These are phyloP conservation scores for Blumeria hordei DNA, from an alignment of 2,329 filamentous ascomycete species.

Conservation along the genomic window DNA sequence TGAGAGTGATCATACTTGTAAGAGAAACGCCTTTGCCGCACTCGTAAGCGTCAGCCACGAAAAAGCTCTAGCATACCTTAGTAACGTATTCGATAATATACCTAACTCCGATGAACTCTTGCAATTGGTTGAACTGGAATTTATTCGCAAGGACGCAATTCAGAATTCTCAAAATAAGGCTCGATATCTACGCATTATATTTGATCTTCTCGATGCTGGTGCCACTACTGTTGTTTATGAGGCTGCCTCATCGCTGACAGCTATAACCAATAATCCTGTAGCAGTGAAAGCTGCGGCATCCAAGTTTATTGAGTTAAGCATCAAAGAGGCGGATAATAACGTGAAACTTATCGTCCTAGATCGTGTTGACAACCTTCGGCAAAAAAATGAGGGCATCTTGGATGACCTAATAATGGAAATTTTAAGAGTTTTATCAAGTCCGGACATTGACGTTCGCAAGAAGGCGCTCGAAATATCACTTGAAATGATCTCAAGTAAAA, in stretches of 20 bases:
- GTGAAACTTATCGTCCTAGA: conserved; percentile 97
- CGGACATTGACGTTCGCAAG: conserved; percentile 82
- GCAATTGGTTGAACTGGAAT: conserved; percentile 84
- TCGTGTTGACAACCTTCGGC: conserved; percentile 66
- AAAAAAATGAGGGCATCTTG: conserved; percentile 72
- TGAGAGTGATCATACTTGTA: conserved; percentile 88
- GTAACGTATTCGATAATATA: conserved; percentile 74
- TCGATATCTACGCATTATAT: conserved; percentile 75
- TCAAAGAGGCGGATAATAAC: conserved; percentile 97
- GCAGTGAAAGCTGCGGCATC: conserved; percentile 88
- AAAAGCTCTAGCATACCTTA: conserved; percentile 70
- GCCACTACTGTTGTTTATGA: conserved; percentile 94
- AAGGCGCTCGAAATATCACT: conserved; percentile 78
- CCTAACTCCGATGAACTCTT: conserved; percentile 84
- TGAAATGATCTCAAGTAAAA: conserved; percentile 97
- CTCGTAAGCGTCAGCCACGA: conserved; percentile 81
- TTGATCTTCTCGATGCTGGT: conserved; percentile 80
- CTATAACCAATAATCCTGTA: conserved; percentile 86
- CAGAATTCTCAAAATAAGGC: conserved; percentile 89
- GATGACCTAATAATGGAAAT: conserved; percentile 96
- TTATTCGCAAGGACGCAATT: conserved; percentile 92
- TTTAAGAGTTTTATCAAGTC: conserved; percentile 75
- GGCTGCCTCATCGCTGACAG: conserved; percentile 80
- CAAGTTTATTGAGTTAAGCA: conserved; percentile 91
- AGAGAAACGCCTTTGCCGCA: conserved; percentile 89